Evolutionary conservation across 2,329 filamentous ascomycete species (phyloP).

Genomic region (Fusarium bulbicola): DNA sequence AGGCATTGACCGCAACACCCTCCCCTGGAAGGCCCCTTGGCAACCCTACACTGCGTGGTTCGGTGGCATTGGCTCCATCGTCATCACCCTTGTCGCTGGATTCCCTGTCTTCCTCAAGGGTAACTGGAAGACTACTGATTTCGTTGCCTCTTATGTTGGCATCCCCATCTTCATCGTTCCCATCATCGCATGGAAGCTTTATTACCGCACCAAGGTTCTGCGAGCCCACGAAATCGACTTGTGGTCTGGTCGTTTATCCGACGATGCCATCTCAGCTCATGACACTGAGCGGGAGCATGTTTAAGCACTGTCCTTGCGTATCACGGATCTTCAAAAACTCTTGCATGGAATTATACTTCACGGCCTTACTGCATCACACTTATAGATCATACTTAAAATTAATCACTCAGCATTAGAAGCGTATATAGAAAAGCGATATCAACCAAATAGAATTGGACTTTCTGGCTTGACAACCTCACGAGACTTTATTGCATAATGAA

Average conservation of each 20-base stretch:
- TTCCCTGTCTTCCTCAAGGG: slow-evolving; percentile 77
- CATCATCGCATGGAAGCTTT: slow-evolving; percentile 68
- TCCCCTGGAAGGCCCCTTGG: slow-evolving; percentile 62
- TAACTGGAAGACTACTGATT: slow-evolving; percentile 69
- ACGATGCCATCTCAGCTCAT: slow-evolving; percentile 3
- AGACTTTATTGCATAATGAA: fast-evolving
- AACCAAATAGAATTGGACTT: background rate
- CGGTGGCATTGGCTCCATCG: slow-evolving; percentile 63
- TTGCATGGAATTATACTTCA: background rate
- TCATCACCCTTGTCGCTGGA: slow-evolving; percentile 78
- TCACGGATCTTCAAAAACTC: no score
- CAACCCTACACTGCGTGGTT: slow-evolving; percentile 73
- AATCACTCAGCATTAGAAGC: background rate
- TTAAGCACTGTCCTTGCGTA: background rate
- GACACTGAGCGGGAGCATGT: background rate
- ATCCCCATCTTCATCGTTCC: slow-evolving; percentile 68
- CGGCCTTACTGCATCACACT: fast-evolving
- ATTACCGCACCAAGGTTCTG: slow-evolving; percentile 43
- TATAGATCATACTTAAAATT: background rate
- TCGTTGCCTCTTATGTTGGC: slow-evolving; percentile 72
- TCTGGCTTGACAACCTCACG: fast-evolving
- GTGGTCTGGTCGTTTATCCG: slow-evolving; percentile 32
- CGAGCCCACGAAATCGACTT: slow-evolving; percentile 63
- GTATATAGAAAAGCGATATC: background rate
- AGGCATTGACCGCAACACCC: slow-evolving; percentile 58